Conservation (phyloP, 192 early-diverging fungal genomes). For the Coemansia sp. region DNA sequence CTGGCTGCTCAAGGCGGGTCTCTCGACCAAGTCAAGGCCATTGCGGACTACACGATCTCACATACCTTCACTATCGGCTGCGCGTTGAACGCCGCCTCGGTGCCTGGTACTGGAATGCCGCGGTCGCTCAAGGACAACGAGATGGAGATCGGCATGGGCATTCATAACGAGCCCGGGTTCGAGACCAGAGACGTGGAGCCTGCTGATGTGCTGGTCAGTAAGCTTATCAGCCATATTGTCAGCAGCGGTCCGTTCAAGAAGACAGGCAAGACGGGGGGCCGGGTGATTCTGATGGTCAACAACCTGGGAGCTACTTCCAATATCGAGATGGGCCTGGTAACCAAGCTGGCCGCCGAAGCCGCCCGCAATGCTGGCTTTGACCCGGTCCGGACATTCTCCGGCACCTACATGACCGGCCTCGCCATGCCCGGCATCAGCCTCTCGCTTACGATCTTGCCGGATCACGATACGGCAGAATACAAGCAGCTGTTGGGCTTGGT, state of each 20-base stretch:
- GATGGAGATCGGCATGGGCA: conserved; percentile 77
- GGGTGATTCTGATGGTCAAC: conserved; percentile 72
- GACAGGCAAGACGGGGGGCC: conserved; percentile 17
- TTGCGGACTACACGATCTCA: conserved; percentile 57
- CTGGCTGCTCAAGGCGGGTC: conserved; percentile 59
- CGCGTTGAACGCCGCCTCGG: conserved; percentile 68
- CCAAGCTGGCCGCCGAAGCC: conserved; percentile 65
- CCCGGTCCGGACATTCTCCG: conserved; percentile 61
- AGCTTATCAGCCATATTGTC: conserved; percentile 58
- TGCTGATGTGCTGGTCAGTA: conserved; percentile 52
- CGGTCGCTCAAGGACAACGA: conserved; percentile 56
- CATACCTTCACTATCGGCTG: conserved; percentile 80
- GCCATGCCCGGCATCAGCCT: conserved; percentile 80
- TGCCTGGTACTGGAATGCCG: conserved; percentile 64
- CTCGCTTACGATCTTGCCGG: conserved; percentile 62
- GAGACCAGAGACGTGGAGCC: conserved; percentile 54
- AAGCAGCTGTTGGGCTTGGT: conserved; percentile 50
- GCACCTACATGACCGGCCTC: conserved; percentile 75
- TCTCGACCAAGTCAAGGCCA: conserved; percentile 57
- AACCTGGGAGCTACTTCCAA: conserved; percentile 76
- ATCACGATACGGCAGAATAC: conserved; percentile 21
- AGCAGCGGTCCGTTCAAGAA: conserved; percentile 47
- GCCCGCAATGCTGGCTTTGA: conserved; percentile 31
- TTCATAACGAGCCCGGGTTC: conserved; percentile 83
- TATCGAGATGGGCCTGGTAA: conserved; percentile 68